A percentile compares a stretch with the other conserved stretches of the same genome.
Evolutionary conservation across 495 filamentous ascomycete genomes (phyloP).

Genomic region (Penicillium turbatum): DNA sequence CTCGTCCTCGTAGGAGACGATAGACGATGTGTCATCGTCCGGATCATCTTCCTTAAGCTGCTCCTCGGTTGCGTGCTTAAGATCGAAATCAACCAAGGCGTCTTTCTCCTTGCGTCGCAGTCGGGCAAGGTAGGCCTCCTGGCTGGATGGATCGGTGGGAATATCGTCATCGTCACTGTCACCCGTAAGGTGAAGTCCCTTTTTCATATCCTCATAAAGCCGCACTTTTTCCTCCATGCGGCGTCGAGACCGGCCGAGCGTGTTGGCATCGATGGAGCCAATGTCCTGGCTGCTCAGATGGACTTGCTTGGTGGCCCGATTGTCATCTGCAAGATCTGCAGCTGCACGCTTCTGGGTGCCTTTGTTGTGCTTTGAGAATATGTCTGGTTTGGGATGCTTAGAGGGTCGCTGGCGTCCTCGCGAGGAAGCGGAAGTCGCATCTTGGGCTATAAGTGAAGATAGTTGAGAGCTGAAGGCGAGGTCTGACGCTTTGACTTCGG

Average conservation of each 20-base stretch:
- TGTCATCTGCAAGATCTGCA: slow-evolving; percentile 42
- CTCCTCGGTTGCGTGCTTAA: slow-evolving; percentile 78
- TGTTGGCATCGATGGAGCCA: slow-evolving; percentile 41
- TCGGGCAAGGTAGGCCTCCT: slow-evolving; percentile 29
- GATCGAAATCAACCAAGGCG: slow-evolving; percentile 83
- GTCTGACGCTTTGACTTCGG: slow-evolving; percentile 54
- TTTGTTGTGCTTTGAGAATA: slow-evolving; percentile 70
- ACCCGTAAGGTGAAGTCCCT: slow-evolving; percentile 52
- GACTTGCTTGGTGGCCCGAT: slow-evolving; percentile 31
- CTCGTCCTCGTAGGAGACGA: slow-evolving; percentile 83
- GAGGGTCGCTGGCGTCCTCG: slow-evolving; percentile 61
- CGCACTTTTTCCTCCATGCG: slow-evolving; percentile 84
- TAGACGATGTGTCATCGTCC: slow-evolving; percentile 50
- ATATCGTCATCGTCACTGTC: slow-evolving; percentile 44
- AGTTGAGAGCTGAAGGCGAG: slow-evolving; percentile 78
- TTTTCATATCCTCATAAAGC: slow-evolving; percentile 78
- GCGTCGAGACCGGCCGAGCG: slow-evolving; percentile 58
- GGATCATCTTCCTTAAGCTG: slow-evolving; percentile 33
- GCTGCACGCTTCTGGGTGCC: slow-evolving; percentile 61
- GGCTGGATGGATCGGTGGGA: slow-evolving; percentile 16
- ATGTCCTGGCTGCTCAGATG: slow-evolving; percentile 38
- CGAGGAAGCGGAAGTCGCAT: slow-evolving; percentile 30
- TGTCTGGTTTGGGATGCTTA: slow-evolving; percentile 58
- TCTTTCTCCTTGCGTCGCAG: slow-evolving; percentile 43
- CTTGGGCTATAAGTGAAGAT: slow-evolving; percentile 61